Base-by-base conservation (phyloP, 495 filamentous ascomycete species). In the Usnea hakonensis region DNA sequence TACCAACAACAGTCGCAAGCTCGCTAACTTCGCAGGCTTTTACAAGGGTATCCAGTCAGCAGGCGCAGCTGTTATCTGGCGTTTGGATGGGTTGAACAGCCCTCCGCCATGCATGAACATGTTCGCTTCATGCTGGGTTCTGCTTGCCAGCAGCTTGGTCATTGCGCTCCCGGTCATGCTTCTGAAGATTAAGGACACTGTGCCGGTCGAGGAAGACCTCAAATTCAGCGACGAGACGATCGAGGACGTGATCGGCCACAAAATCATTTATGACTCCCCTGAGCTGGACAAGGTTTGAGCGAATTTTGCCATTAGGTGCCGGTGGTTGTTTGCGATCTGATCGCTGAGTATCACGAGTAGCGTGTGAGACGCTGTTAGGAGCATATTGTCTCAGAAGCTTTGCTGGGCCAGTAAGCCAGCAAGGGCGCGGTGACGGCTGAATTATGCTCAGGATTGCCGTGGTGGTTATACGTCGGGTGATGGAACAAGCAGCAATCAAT, bases 1-100 rank as follows among this genome's bases (percentile, higher is more conserved):
- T 36, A 90, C 86, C 68, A 96, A 97, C 79, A 95, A 94, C 53
- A 83, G 87, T 64, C 89, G 91, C 70, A 95, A 91, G 70, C 81
- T 93, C 26, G 93, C 93, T 75, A 95, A 96, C 77, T 89, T 94
- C 68, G 85, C 90, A 37, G 93, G 93, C 58, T 96, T 93, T 79
- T 96, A 96, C 82, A 96, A 96, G 71, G 90, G 90, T n/a, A 89
- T 97, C 67, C 93, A 97, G 75, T 94, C 90, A 35, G 91, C 90
- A n/a, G 93, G 91, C 64, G 85, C 86, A 9, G 92, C 91, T n/a
- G 82, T 93, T 54, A 89, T 88, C 69, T 96, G 88, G 89, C 80
- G 86, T 58, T 32, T 73, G 17, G 60, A 67, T 53, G 50, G 52
- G 13, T 54, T 68, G 44, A 32, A 68, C 10, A 63, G 55, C 17